phyloP scores from a whole-genome alignment of 805 yeast genomes.

The Yarrowia osloensis region DNA sequence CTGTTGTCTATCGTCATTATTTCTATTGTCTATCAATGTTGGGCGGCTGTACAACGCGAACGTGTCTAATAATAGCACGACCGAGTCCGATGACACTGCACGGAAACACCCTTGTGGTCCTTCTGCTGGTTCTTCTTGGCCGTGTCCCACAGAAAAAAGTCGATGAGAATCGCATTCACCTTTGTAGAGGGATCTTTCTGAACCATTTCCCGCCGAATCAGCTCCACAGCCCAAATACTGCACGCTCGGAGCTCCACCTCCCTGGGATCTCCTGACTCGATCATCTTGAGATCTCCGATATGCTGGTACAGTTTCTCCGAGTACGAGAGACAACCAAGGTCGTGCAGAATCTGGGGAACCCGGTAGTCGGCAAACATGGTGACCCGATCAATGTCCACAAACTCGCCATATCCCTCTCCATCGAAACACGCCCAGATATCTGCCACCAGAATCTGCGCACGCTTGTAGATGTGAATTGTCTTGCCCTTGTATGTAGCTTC shows the following conservation, averaged over 20 bases:
- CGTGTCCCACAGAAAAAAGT: conserved; percentile 50
- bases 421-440: conserved; percentile 51
- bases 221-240: conserved; percentile 48
- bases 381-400: conserved; percentile 45
- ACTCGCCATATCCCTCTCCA: conserved; percentile 44
- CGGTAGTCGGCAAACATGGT: conserved; percentile 53
- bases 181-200: conserved; percentile 33
- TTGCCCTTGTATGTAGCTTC: conserved; percentile 39
- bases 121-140: conserved; percentile 45
- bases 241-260: conserved; percentile 50
- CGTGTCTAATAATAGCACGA: conserved; percentile 42
- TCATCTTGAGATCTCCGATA: conserved; percentile 35
- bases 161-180: conserved; percentile 46
- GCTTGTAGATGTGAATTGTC: conserved; percentile 43
- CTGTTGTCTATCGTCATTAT: too few species aligned
- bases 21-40: too few species aligned
- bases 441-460: conserved; percentile 49
- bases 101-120: conserved; percentile 30
- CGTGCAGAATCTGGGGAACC: conserved; percentile 48
- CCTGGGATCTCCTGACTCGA: conserved; percentile 41
- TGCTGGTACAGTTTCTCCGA: conserved; percentile 37
- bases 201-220: conserved; percentile 39
- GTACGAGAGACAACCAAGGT: conserved; percentile 45
- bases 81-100: conserved; percentile 47
- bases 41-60: too few species aligned